Conservation (phyloP, 768 basidiomycete species). For the Rhodotorula sphaerocarpa region DNA sequence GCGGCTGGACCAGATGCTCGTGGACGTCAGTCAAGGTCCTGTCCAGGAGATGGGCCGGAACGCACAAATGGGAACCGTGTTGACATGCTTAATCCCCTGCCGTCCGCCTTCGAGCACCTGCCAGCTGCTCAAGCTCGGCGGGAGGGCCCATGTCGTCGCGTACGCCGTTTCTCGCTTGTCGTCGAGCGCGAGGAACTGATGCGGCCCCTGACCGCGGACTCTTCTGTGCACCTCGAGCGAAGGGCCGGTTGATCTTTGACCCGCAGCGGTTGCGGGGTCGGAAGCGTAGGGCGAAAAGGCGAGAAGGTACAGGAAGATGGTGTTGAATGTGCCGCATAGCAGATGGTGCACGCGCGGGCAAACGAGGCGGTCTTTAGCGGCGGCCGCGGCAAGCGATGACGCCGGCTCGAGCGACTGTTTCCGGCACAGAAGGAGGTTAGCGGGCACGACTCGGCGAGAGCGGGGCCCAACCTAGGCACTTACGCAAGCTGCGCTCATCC, state of each 20-base stretch:
- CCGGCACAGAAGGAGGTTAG: neutral
- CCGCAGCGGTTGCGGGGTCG: too few species aligned
- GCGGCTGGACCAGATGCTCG: slow-evolving; percentile 38
- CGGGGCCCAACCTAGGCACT: neutral
- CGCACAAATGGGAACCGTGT: slow-evolving; percentile 35
- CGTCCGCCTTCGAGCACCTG: slow-evolving; percentile 13
- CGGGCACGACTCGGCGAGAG: too few species aligned
- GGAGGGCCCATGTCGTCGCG: slow-evolving; percentile 39
- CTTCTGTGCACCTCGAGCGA: slow-evolving; percentile 16
- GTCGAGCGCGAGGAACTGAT: slow-evolving; percentile 39
- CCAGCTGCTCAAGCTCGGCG: slow-evolving; percentile 37
- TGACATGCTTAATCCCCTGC: slow-evolving; percentile 18
- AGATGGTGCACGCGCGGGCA: slow-evolving; percentile 27
- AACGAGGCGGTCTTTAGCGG: neutral
- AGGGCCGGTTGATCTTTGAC: slow-evolving; percentile 15
- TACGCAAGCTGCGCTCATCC: slow-evolving; percentile 3
- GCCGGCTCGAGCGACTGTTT: slow-evolving; percentile 3
- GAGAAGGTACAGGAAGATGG: slow-evolving; percentile 40
- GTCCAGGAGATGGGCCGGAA: neutral
- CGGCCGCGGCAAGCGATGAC: neutral
- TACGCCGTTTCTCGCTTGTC: slow-evolving; percentile 29
- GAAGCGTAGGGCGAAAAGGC: slow-evolving; percentile 36
- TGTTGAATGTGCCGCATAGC: slow-evolving; percentile 39
- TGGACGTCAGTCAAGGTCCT: too few species aligned
- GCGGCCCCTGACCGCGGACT: slow-evolving; percentile 36